These are phyloP conservation scores for Pythium sukuiense DNA, from an alignment of 352 stramenopile species.

Conservation along the genomic window DNA sequence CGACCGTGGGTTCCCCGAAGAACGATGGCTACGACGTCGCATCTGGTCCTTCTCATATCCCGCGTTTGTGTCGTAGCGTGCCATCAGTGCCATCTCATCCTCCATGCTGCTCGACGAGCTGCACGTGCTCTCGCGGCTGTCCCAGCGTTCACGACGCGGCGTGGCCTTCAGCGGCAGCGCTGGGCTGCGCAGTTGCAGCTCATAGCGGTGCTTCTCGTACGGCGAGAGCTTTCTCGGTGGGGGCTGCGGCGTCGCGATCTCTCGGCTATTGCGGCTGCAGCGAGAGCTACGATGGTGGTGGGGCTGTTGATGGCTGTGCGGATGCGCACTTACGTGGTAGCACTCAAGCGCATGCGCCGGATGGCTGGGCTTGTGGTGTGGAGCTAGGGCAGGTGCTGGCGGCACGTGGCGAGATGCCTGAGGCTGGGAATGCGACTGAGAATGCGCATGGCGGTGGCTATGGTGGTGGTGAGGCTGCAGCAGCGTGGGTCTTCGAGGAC, in stretches of 20 bases:
- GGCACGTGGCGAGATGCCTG: not conserved
- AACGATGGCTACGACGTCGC: slow-evolving; percentile 10
- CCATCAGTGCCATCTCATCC: slow-evolving; percentile 12
- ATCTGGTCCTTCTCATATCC: slow-evolving; percentile 5
- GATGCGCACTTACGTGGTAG: slow-evolving; percentile 12
- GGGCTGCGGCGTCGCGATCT: not conserved
- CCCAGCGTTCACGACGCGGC: slow-evolving; percentile 21
- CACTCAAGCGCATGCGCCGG: slow-evolving; percentile 10
- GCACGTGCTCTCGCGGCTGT: slow-evolving; percentile 25
- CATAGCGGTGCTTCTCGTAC: slow-evolving; percentile 19
- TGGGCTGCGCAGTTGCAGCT: slow-evolving; percentile 20
- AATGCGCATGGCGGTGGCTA: slow-evolving; percentile 2
- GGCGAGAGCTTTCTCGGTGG: slow-evolving; percentile 15
- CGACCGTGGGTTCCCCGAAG: not conserved
- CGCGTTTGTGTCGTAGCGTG: not conserved
- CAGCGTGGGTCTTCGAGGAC: slow-evolving; percentile 1
- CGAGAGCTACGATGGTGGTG: not conserved
- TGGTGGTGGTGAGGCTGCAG: slow-evolving; percentile 2
- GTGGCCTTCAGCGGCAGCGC: slow-evolving; percentile 8
- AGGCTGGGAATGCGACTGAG: not conserved
- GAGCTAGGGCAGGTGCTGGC: not conserved
- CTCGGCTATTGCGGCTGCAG: not conserved
- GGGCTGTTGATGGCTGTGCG: not conserved
- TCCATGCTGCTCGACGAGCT: slow-evolving; percentile 27
- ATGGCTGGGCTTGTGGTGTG: slow-evolving; percentile 12